A percentile compares a stretch with the other conserved stretches of the same genome.
Conservation (phyloP, 2,329 filamentous ascomycete genomes). For the Colletotrichum sp. region DNA sequence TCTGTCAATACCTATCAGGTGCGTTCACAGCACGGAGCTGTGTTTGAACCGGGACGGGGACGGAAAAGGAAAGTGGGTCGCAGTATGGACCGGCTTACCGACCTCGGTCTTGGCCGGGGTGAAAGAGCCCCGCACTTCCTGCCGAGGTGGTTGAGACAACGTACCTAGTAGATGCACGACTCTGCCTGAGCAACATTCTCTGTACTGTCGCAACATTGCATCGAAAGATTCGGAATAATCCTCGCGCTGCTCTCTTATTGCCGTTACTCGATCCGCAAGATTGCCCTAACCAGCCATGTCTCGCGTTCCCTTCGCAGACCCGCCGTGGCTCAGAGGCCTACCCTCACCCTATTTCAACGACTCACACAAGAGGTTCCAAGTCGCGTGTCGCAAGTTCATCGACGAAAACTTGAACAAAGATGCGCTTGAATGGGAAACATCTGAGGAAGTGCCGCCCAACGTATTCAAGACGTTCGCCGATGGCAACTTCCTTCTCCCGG, state of each 20-base stretch:
- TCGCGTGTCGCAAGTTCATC: constrained; percentile 70
- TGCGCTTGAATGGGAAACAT: constrained; percentile 73
- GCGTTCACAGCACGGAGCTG: background rate
- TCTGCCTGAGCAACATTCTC: too few relatives aligned
- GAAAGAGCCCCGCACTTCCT: background rate
- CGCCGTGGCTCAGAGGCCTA: constrained; percentile 71
- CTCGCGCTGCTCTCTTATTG: background rate
- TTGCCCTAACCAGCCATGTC: background rate
- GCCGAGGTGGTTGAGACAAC: background rate
- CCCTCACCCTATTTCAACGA: constrained; percentile 75
- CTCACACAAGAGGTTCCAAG: constrained; percentile 70
- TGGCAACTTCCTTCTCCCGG: constrained; percentile 73
- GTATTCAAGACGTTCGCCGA: constrained; percentile 69
- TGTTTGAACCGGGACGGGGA: rapidly evolving
- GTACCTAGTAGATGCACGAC: too few relatives aligned
- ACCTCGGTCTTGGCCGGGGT: background rate
- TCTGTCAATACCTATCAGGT: too few relatives aligned
- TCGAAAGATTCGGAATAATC: background rate
- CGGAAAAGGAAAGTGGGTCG: background rate
- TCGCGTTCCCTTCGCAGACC: constrained; percentile 70
- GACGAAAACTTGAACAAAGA: constrained; percentile 65
- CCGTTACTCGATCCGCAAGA: background rate
- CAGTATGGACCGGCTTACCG: background rate
- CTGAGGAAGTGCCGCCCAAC: constrained; percentile 65
- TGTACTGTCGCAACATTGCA: background rate